Evolutionary conservation across 208 protist genomes (phyloP).

Genomic region (Phytomonas francai): DNA sequence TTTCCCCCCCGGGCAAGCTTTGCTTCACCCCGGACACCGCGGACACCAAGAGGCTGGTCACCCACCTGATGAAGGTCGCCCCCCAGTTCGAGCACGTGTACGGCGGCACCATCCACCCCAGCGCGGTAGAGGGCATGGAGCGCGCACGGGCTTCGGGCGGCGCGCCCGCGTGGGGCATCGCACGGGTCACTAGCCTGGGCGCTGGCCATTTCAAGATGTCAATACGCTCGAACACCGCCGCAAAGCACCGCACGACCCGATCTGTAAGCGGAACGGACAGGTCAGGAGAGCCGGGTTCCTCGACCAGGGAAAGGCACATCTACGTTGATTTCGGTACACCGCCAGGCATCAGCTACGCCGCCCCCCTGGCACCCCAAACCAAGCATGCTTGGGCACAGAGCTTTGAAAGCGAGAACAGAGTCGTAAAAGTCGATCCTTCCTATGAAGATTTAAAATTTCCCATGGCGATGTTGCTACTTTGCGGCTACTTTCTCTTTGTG

Average conservation of each 20-base stretch:
- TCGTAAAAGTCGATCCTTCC: no score
- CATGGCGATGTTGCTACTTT: slow-evolving; percentile 57
- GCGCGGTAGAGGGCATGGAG: slow-evolving; percentile 18
- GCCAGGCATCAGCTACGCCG: slow-evolving; percentile 26
- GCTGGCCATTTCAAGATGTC: slow-evolving; percentile 26
- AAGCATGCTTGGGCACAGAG: no score
- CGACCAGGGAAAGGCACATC: slow-evolving; percentile 27
- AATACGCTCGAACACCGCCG: slow-evolving; percentile 45
- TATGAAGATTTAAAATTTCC: no score
- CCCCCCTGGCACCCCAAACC: slow-evolving; percentile 36
- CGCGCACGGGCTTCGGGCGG: slow-evolving; percentile 17
- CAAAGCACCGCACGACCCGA: slow-evolving; percentile 24
- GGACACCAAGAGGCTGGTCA: slow-evolving; percentile 21
- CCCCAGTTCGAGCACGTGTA: slow-evolving; percentile 45
- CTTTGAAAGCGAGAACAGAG: no score
- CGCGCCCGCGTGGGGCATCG: slow-evolving; percentile 36
- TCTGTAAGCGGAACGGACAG: slow-evolving; percentile 20
- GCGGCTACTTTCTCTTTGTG: slow-evolving; percentile 71
- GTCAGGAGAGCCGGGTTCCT: slow-evolving; percentile 17
- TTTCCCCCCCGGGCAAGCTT: slow-evolving; percentile 35
- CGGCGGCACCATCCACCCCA: slow-evolving; percentile 20
- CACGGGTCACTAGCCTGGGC: slow-evolving; percentile 29
- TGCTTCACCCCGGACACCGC: slow-evolving; percentile 35
- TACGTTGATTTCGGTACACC: slow-evolving; percentile 45
- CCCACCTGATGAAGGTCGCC: slow-evolving; percentile 21